Evolutionary conservation across 495 filamentous ascomycete species (phyloP).

Genomic region (Penicillium argentinense): DNA sequence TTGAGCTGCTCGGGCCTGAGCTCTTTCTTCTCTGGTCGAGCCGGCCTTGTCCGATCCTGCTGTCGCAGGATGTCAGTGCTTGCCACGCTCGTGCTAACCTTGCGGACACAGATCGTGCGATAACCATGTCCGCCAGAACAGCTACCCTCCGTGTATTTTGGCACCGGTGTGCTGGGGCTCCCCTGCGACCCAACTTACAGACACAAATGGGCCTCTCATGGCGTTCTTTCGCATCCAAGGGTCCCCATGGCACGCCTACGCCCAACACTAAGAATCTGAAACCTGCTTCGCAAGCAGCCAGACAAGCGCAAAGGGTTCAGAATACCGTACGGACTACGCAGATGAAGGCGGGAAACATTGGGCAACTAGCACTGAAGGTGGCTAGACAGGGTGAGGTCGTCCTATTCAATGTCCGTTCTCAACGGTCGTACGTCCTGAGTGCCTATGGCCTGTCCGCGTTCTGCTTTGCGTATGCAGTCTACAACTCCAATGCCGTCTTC

Average conservation of each 20-base stretch:
- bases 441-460: constrained; percentile 55
- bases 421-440: constrained; percentile 56
- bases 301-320: constrained; percentile 1
- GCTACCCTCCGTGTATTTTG: constrained; percentile 29
- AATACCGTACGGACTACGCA: not conserved
- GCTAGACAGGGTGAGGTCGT: constrained; percentile 40
- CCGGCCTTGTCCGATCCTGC: not conserved
- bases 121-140: constrained; percentile 34
- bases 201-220: constrained; percentile 17
- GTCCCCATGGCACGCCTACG: constrained; percentile 16
- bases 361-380: constrained; percentile 36
- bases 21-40: not conserved
- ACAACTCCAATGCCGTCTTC: constrained; percentile 50
- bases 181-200: constrained; percentile 13
- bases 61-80: not conserved
- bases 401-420: constrained; percentile 62
- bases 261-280: constrained; percentile 18
- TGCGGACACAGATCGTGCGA: constrained; percentile 15
- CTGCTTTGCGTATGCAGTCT: constrained; percentile 57
- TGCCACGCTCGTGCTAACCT: constrained; percentile 12
- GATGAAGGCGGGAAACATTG: constrained; percentile 22
- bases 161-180: constrained; percentile 24
- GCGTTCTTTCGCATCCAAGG: constrained; percentile 38
- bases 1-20: not conserved
- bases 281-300: constrained; percentile 13